These are phyloP conservation scores for Oligophagozyma castellii DNA, from an alignment of 1,139 yeast species.

Conservation along the genomic window DNA sequence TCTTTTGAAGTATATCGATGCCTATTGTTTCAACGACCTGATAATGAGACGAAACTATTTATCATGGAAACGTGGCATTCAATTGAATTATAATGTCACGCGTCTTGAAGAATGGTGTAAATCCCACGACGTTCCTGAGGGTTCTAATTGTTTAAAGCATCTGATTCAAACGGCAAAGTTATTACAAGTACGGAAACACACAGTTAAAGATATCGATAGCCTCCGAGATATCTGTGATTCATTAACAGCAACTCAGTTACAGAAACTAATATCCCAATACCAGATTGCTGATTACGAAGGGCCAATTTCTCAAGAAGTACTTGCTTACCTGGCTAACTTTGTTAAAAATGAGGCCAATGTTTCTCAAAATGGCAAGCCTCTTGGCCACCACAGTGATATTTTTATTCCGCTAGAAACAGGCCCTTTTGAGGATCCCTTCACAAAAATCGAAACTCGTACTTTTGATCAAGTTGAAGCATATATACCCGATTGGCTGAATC, in stretches of 20 bases:
- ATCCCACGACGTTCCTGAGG: slow-evolving; percentile 84
- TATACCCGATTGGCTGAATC: slow-evolving; percentile 88
- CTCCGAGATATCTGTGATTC: slow-evolving; percentile 93
- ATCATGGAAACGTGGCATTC: slow-evolving; percentile 97
- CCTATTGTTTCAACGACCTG: slow-evolving; percentile 88
- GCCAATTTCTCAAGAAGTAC: slow-evolving; percentile 76
- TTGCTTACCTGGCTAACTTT: slow-evolving; percentile 71
- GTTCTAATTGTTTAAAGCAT: slow-evolving; percentile 76
- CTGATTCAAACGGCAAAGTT: slow-evolving; percentile 89
- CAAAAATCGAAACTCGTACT: slow-evolving; percentile 72
- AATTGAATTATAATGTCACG: slow-evolving; percentile 90
- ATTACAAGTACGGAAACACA: slow-evolving; percentile 80
- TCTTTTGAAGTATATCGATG: slow-evolving; percentile 76
- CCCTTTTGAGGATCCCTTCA: slow-evolving; percentile 78
- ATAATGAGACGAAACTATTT: slow-evolving; percentile 89
- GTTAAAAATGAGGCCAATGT: slow-evolving; percentile 44
- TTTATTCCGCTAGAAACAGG: slow-evolving; percentile 53
- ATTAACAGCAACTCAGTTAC: slow-evolving; percentile 86
- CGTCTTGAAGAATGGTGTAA: slow-evolving; percentile 98
- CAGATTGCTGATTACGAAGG: slow-evolving; percentile 91
- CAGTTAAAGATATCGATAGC: slow-evolving; percentile 82
- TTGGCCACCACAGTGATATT: slow-evolving; percentile 34
- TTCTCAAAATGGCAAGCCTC: slow-evolving; percentile 36
- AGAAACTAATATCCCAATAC: slow-evolving; percentile 80
- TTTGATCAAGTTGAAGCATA: slow-evolving; percentile 88